phyloP scores from a whole-genome alignment of 176 grass and related monocot genomes.

The Thinopyrum elongatum region DNA sequence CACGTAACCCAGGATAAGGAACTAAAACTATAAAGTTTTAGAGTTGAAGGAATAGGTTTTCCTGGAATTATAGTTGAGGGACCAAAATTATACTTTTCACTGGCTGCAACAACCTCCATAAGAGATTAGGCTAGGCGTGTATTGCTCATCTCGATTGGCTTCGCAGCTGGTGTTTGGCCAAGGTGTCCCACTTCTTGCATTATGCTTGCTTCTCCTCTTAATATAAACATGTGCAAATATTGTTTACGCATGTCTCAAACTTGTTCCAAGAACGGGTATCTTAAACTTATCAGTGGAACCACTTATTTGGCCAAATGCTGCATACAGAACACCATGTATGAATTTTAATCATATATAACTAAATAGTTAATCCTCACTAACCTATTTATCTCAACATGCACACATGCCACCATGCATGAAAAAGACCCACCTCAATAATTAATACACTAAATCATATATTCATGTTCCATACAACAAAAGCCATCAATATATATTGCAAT shows the following conservation, averaged over 20 bases:
- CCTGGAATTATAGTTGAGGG: neutral
- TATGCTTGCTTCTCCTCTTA: neutral
- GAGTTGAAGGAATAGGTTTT: neutral
- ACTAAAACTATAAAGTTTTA: neutral
- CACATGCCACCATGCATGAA: no score
- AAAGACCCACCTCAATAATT: no score
- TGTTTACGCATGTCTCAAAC: neutral
- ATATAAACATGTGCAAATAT: neutral
- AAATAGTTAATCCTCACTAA: neutral
- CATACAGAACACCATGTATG: neutral
- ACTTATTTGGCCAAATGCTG: neutral
- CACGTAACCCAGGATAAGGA: neutral
- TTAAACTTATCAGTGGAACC: neutral
- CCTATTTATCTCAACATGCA: no score
- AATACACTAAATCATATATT: no score
- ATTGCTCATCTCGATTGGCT: neutral
- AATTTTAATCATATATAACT: neutral
- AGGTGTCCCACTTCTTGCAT: neutral
- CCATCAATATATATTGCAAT: no score
- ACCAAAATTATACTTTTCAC: neutral
- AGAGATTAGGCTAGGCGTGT: neutral
- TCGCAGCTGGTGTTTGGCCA: neutral
- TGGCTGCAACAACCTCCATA: neutral
- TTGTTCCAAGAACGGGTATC: neutral
- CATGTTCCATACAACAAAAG: no score